phyloP scores from a whole-genome alignment of 768 basidiomycete species.

The Hebeloma cylindrosporum region DNA sequence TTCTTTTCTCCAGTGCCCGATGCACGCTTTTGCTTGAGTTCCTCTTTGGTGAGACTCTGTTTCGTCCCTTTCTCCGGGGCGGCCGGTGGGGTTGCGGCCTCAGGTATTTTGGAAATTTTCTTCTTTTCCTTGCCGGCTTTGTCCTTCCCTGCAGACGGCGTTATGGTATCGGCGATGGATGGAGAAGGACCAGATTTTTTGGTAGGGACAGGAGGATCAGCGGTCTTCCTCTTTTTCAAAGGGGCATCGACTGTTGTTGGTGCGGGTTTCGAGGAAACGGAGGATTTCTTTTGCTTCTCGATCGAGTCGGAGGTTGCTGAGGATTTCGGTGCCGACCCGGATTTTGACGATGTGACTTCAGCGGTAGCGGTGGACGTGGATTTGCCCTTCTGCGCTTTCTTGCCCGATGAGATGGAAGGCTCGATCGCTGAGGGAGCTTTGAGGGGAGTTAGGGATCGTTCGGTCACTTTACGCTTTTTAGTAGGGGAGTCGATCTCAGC shows the following conservation, averaged over 20 bases:
- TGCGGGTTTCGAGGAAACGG: slow-evolving; percentile 2
- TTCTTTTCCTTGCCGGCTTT: slow-evolving; percentile 19
- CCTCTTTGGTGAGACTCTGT: slow-evolving; percentile 37
- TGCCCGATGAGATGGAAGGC: slow-evolving; percentile 6
- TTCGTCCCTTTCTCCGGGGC: slow-evolving; percentile 18
- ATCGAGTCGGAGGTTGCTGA: slow-evolving; percentile 10
- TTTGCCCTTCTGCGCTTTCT: slow-evolving; percentile 23
- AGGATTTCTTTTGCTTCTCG: slow-evolving; percentile 16
- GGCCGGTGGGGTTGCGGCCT: slow-evolving; percentile 13
- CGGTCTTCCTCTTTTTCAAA: slow-evolving; percentile 17
- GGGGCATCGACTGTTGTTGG: slow-evolving; percentile 8
- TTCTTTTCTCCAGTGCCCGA: slow-evolving; percentile 53
- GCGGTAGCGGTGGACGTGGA: slow-evolving; percentile 5
- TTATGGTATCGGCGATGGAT: slow-evolving; percentile 6
- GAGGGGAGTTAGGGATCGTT: slow-evolving; percentile 7
- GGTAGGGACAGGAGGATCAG: slow-evolving; percentile 3
- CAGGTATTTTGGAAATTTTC: slow-evolving; percentile 14
- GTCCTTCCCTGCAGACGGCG: slow-evolving; percentile 14
- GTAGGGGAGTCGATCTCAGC: slow-evolving; percentile 12
- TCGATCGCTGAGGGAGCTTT: slow-evolving; percentile 9
- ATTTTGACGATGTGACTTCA: neutral
- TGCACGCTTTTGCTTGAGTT: slow-evolving; percentile 54
- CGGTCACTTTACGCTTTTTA: slow-evolving; percentile 20
- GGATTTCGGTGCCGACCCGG: slow-evolving; percentile 4
- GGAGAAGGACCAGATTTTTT: slow-evolving; percentile 8